These are phyloP conservation scores for Didymosphaeria variabile DNA, from an alignment of 2,329 filamentous ascomycete genomes.

Conservation along the genomic window DNA sequence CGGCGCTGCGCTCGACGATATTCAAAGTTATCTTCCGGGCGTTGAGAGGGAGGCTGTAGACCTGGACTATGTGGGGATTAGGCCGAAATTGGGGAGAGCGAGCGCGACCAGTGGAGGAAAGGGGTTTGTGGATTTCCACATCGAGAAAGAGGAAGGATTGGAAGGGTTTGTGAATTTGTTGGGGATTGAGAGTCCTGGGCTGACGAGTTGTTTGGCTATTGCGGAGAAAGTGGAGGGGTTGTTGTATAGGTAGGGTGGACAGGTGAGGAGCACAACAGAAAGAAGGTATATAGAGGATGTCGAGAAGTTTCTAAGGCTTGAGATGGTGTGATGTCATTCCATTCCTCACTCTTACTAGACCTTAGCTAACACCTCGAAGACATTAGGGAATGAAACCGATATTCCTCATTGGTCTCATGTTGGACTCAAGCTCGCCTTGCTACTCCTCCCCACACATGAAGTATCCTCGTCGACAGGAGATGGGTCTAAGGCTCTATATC, in stretches of 20 bases:
- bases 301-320: too few relatives aligned
- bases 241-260: slow-evolving; percentile 53
- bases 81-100: slow-evolving; percentile 78
- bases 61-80: slow-evolving; percentile 89
- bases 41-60: slow-evolving; percentile 72
- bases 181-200: slow-evolving; percentile 91
- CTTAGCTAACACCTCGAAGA: too few relatives aligned
- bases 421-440: too few relatives aligned
- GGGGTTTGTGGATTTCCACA: slow-evolving; percentile 85
- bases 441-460: too few relatives aligned
- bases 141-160: slow-evolving; percentile 78
- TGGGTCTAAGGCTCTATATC: too few relatives aligned
- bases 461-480: too few relatives aligned
- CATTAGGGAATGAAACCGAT: too few relatives aligned
- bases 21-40: slow-evolving; percentile 78
- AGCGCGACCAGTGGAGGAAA: slow-evolving; percentile 69
- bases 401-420: too few relatives aligned
- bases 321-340: too few relatives aligned
- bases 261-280: too few relatives aligned
- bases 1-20: slow-evolving; percentile 74
- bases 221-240: slow-evolving; percentile 75
- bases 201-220: slow-evolving; percentile 88
- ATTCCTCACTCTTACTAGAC: too few relatives aligned
- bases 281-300: too few relatives aligned
- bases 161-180: slow-evolving; percentile 87